phyloP scores from a whole-genome alignment of 2,329 filamentous ascomycete species.

The Stachybotrys chlorohalonatus region DNA sequence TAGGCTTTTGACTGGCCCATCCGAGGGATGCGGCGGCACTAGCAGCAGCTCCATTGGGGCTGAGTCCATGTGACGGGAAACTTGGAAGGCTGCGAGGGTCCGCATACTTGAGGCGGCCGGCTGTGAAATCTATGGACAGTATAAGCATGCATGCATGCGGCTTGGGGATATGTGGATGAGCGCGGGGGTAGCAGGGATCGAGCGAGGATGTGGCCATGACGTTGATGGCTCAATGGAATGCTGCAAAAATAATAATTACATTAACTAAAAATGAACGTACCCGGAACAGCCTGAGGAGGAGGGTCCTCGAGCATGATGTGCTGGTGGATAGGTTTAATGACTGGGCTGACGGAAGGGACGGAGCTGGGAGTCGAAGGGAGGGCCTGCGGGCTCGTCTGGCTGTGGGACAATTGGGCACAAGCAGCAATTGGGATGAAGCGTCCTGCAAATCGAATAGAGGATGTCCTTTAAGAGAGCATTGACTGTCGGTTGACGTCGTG shows the following conservation, averaged over 20 bases:
- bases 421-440: background rate
- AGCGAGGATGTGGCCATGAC: background rate
- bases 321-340: constrained; percentile 5
- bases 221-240: background rate
- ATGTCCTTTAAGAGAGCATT: no score
- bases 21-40: constrained; percentile 67
- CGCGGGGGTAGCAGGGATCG: constrained; percentile 1
- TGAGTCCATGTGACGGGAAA: constrained; percentile 59
- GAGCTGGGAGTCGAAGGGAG: background rate
- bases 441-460: background rate
- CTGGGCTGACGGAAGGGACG: background rate
- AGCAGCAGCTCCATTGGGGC: constrained; percentile 50
- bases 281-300: constrained; percentile 8
- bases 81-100: constrained; percentile 64
- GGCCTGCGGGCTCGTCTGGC: background rate
- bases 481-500: no score
- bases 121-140: constrained; percentile 13
- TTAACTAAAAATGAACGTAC: constrained; percentile 9
- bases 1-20: constrained; percentile 57
- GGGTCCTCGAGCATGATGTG: constrained; percentile 17
- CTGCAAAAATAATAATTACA: constrained; percentile 1
- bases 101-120: constrained; percentile 57
- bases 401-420: background rate
- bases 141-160: constrained; percentile 3
- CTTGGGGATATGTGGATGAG: background rate